phyloP scores from a whole-genome alignment of 163 green algal species.

The Smithsoniella earleae region DNA sequence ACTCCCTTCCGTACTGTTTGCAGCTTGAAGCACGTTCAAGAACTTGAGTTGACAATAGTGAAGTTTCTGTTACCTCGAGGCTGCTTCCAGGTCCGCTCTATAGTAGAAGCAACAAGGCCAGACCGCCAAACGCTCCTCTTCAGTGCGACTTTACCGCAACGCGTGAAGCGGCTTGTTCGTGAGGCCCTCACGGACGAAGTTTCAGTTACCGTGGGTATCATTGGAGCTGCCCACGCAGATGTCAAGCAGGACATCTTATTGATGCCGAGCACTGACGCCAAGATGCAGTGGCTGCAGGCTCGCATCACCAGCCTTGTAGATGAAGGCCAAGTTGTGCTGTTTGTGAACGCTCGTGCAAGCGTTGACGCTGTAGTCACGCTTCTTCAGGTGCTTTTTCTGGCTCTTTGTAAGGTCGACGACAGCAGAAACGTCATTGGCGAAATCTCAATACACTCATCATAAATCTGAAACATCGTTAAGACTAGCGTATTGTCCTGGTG shows the following conservation, averaged over 20 bases:
- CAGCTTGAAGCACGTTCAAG: no score
- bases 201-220: constrained; percentile 51
- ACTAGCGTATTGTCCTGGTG: background rate
- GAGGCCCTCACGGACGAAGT: constrained; percentile 67
- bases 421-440: no score
- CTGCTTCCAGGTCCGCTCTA: constrained; percentile 68
- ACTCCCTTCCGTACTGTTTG: no score
- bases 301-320: constrained; percentile 62
- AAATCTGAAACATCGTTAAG: constrained; percentile 19
- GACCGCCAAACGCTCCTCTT: constrained; percentile 96
- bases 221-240: constrained; percentile 71
- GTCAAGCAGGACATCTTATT: constrained; percentile 57
- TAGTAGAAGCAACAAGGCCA: constrained; percentile 74
- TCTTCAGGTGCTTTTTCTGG: constrained; percentile 34
- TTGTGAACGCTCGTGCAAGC: constrained; percentile 57
- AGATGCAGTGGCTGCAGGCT: constrained; percentile 28
- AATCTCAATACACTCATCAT: no score
- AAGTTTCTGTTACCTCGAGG: no score
- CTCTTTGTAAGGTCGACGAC: background rate
- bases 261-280: constrained; percentile 39
- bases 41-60: no score
- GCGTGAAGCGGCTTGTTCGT: constrained; percentile 68
- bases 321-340: constrained; percentile 84
- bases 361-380: constrained; percentile 54
- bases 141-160: constrained; percentile 83